Evolutionary conservation across 768 basidiomycete genomes (phyloP), one percentile per base, ranked within the genome.

Genomic region (Rhizopogon vulgaris): DNA sequence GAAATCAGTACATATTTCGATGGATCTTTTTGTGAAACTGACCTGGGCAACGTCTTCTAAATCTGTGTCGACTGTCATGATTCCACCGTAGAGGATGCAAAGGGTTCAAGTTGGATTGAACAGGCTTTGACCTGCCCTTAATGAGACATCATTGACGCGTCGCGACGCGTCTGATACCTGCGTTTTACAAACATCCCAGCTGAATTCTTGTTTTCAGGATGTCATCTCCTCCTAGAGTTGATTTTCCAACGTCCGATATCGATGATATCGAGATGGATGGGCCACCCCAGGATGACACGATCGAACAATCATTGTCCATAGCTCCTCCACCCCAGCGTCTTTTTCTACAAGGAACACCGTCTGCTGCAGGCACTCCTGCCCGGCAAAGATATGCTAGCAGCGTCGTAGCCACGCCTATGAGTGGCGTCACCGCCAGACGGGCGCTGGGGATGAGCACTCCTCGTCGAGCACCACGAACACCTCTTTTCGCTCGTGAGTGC

Each of bases 141-240:
- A 77, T 43, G 51, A 42, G 7, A 30, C 22, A 60, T 61, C 66
- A 63, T 73, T 63, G 71, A 71, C 80, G 80, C 77, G 78, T 70
- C 78, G 76, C 76, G 78, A 69, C 78, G 73, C 76, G 77, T 64
- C 59, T 22, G 22, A 22, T 54, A 49, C 47, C 28, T 30, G 10
- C 28, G 38, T 55, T 56, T 58, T 63, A 28, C 43, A 45, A 45
- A 45, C 18, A 32, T 45, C 6, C 30, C 38, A 18, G 4, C 27
- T 25, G n/a, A 43, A 45, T 22, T 48, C 28, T 27, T 27, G 12
- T 28, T 24, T 25, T 17, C 41, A 38, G 41, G 56, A 85, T 85
- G 83, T 84, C 83, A 7, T 85, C 82, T 38, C 83, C 82, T 24
- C 82, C 82, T 17, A 71, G 76, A 32, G 65, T 84, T 37, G 81